Evolutionary conservation across 371 early-diverging fungal species (phyloP).

Genomic region (Circinella minor): DNA sequence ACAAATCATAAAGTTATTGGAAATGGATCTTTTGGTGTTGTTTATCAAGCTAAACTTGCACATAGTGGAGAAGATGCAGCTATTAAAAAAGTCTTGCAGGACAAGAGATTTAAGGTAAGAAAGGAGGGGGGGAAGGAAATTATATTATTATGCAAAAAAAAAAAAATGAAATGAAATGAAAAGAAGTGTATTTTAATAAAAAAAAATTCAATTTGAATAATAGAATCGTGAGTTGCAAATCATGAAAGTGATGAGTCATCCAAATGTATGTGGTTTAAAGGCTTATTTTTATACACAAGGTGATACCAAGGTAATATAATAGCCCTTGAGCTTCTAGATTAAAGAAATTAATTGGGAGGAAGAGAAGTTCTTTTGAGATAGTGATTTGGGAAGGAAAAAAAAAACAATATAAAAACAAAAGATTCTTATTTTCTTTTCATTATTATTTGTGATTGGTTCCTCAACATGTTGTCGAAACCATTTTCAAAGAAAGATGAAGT

Average conservation of each 20-base stretch:
- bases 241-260: slow-evolving; percentile 90
- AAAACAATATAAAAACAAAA: slow-evolving; percentile 3
- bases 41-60: slow-evolving; percentile 88
- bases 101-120: slow-evolving; percentile 90
- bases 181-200: too few species aligned
- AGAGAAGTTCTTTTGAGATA: neutral
- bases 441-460: slow-evolving; percentile 15
- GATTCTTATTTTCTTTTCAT: slow-evolving; percentile 2
- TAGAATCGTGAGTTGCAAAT: slow-evolving; percentile 97
- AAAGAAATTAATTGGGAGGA: neutral
- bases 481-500: slow-evolving; percentile 81
- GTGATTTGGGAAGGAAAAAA: too few species aligned
- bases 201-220: too few species aligned
- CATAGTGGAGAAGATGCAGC: slow-evolving; percentile 80
- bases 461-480: slow-evolving; percentile 19
- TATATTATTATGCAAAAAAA: neutral
- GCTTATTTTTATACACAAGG: slow-evolving; percentile 91
- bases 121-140: neutral
- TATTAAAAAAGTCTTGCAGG: slow-evolving; percentile 96
- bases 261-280: slow-evolving; percentile 85
- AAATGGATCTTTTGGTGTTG: slow-evolving; percentile 96
- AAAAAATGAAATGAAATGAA: too few species aligned
- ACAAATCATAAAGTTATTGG: slow-evolving; percentile 90
- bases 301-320: slow-evolving; percentile 64
- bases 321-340: too few species aligned